phyloP scores from a whole-genome alignment of 129 eudicot genomes.

The Glebionis coronaria region DNA sequence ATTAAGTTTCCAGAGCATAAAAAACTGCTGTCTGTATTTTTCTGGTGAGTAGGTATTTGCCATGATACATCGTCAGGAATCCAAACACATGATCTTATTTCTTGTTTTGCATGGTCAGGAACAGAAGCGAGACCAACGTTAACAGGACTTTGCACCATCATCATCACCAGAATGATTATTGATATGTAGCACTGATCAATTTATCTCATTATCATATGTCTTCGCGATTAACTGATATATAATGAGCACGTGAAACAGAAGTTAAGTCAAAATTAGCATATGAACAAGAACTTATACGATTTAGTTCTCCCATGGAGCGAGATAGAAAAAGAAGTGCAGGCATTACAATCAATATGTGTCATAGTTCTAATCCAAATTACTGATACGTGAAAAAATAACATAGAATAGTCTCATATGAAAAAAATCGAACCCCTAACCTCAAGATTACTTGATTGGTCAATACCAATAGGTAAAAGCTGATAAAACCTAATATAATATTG shows the following conservation, averaged over 20 bases:
- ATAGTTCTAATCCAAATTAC: too few relatives aligned
- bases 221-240: slow-evolving; percentile 12
- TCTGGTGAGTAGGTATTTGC: slow-evolving; percentile 22
- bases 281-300: not conserved
- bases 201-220: slow-evolving; percentile 5
- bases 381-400: too few relatives aligned
- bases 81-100: slow-evolving; percentile 30
- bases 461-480: too few relatives aligned
- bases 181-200: not conserved
- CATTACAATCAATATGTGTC: too few relatives aligned
- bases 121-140: slow-evolving; percentile 28
- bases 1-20: slow-evolving; percentile 30
- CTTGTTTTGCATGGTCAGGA: slow-evolving; percentile 31
- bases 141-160: slow-evolving; percentile 38
- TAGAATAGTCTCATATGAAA: too few relatives aligned
- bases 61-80: slow-evolving; percentile 24
- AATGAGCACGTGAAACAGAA: not conserved
- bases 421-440: too few relatives aligned
- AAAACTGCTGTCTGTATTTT: slow-evolving; percentile 14
- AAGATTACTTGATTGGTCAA: too few relatives aligned
- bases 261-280: not conserved
- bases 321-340: too few relatives aligned
- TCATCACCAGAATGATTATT: slow-evolving; percentile 22
- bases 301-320: too few relatives aligned
- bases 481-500: too few relatives aligned